Evolutionary conservation across 2,329 filamentous ascomycete genomes (phyloP), one percentile per base, ranked within the genome.

Genomic region (Tolypocladium tundrense): DNA sequence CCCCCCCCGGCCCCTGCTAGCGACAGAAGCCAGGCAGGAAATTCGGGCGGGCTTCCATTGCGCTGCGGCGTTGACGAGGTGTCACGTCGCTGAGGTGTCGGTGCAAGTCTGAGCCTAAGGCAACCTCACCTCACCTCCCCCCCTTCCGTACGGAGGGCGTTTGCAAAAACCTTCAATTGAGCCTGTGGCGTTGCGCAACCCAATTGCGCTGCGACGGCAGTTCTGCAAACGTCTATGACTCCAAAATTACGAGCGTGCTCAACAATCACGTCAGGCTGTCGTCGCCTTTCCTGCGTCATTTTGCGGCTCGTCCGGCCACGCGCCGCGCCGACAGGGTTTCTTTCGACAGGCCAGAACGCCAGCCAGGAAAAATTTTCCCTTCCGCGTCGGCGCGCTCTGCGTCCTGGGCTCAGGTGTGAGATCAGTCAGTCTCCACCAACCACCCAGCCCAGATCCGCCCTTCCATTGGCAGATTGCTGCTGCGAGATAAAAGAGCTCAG

Each of bases 281-380:
- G 16, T 4, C 2, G 39, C 14, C 39, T 27, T n/a, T 33, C 45
- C 45, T 51, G 48, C 48, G 48, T 51, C 48, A 51, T 51, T 51
- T 51, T 51, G 45, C 27, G 45, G 45, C 45, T 33, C 45, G 14
- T 19, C 45, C 24, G 45, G 27, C 48, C 13, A 48, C 13, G 45
- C 45, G 16, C 45, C 16, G 27, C 14, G 45, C 11, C 42, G 5
- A 5, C 27, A 51, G 48, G 48, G 48, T 16, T 27, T 16, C 19
- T 16, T 27, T 16, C 19, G 48, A n/a, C 48, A 33, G 16, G 31
- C 48, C 45, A 33, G 33, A n/a, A 27, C 53, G 13, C 43, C 41
- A 43, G 52, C 33, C 37, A 40, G 39, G 39, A 56, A 56, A 58
- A 58, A 19, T 48, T 56, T 53, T 55, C 16, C 43, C 43, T 7